Evolutionary conservation across 2,329 filamentous ascomycete genomes (phyloP), one percentile per base, ranked within the genome.

Genomic region (Cercospora berteroae): DNA sequence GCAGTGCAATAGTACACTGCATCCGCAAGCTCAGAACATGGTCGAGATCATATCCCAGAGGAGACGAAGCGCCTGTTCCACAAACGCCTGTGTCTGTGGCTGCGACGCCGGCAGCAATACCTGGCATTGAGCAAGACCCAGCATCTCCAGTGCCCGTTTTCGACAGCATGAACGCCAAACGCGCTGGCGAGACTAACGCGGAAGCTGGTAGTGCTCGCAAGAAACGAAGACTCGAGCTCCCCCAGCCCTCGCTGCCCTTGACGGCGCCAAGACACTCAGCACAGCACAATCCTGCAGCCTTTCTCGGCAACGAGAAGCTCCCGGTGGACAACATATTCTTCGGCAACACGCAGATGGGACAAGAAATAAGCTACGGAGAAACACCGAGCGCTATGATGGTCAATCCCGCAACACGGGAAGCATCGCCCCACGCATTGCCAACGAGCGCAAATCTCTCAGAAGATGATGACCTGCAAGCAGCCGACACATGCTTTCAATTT

Each of bases 1-100:
- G 87, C 66, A 81, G 82, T 55, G 84, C 83, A 1, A 77, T 95
- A 2, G 80, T 83, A 13, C 81, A 83, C 67, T 87, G 87, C 9
- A 86, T 94, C 64, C 72, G 81, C 2, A 80, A 83, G 33, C 82
- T 94, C 73, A 74, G 31, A 79, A 70, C 9, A 9, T 60, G 29
- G 20, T 64, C 66, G 60, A 61, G 64, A 20, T 42, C 23, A 7
- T 66, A 59, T 44, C 25, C 27, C 36, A 29, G 23, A n/a, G 42
- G 50, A 48, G 59, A 42, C 23, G 55, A 44, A n/a, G 55, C 36
- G 29, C 33, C 62, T 18, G 59, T 60, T 5, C 66, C 69, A 16
- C 64, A 63, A 7, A 70, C 67, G 12, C 68, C 70, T 10, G 59
- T 66, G 7, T 69, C 70, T 6, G 50, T 68, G 27, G 48, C 57